Evolutionary conservation across 768 basidiomycete species (phyloP), one percentile per base, ranked within the genome.

Genomic region (Psilocybe sp.): DNA sequence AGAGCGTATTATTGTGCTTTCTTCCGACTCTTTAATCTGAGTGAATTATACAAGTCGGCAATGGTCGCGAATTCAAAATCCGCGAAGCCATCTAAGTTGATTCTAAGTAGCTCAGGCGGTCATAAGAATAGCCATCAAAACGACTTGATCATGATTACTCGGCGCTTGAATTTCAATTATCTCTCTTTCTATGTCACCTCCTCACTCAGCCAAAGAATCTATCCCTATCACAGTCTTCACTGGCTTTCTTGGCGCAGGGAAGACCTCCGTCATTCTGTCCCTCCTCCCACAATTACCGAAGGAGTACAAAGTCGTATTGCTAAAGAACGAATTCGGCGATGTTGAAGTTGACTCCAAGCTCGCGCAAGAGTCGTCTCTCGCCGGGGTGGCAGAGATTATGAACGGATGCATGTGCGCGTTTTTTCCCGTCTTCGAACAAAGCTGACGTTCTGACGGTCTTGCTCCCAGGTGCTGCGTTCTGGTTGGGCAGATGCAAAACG

Each of bases 251-350:
- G 89, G 88, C 2, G 87, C 87, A 14, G 89, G 88, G 38, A 89
- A 89, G 66, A 89, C 87, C 0, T 83, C 82, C 2, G 74, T 89
- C 20, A 95, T 97, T 54, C 80, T 96, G 14, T 87, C 89, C 1
- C 74, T 96, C 1, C 78, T 97, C 2, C 85, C 87, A 2, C 83
- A 84, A 57, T 74, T 98, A 6, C 90, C 92, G 2, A 80, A 82
- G 46, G 86, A 89, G 60, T 95, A 95, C 76, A 90, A 83, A 60
- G 87, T 89, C 31, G 92, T 94, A 5, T 70, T 98, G 35, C 77
- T 98, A 54, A 98, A 98, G 74, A 98, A 98, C 70, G 95, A 98
- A 66, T 97, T 92, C 60, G 95, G 95, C 14, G 93, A 98, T 71
- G 78, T 96, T 11, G 82, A 95, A 80, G 94, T 98, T 43, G 94